Evolutionary conservation across 2,329 filamentous ascomycete species (phyloP).

Genomic region (Lachnellula arida): DNA sequence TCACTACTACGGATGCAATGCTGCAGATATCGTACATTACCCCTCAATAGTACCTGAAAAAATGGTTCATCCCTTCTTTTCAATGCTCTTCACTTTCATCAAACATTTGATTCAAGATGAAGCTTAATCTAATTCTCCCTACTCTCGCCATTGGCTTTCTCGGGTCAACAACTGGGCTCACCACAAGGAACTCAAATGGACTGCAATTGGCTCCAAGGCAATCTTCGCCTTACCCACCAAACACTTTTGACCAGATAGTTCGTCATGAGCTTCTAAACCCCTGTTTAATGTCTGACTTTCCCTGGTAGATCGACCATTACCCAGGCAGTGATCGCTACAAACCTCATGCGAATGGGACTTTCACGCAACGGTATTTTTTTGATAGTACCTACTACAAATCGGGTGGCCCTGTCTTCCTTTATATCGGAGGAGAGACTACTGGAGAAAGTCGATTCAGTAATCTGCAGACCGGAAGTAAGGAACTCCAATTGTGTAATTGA

Average conservation of each 20-base stretch:
- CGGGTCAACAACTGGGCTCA: slow-evolving; percentile 3
- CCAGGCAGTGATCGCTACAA: slow-evolving; percentile 37
- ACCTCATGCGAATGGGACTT: slow-evolving; percentile 43
- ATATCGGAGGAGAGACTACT: slow-evolving; percentile 43
- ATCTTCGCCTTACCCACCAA: slow-evolving; percentile 14
- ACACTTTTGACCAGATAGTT: slow-evolving; percentile 21
- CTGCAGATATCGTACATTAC: neutral
- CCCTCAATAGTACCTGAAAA: neutral
- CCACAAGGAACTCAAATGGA: neutral
- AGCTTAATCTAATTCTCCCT: slow-evolving; percentile 3
- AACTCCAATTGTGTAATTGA: slow-evolving; percentile 25
- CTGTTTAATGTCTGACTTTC: slow-evolving; percentile 2
- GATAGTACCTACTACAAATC: slow-evolving; percentile 49
- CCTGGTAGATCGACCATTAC: slow-evolving; percentile 42
- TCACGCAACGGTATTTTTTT: slow-evolving; percentile 51
- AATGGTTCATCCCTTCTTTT: neutral
- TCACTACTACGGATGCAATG: neutral
- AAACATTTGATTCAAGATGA: neutral
- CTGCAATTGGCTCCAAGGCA: neutral
- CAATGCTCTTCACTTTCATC: neutral
- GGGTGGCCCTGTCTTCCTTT: slow-evolving; percentile 47
- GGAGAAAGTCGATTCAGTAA: slow-evolving; percentile 37
- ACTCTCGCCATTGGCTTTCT: slow-evolving; percentile 3
- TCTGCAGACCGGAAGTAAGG: slow-evolving; percentile 35
- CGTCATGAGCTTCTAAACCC: slow-evolving; percentile 3